Evolutionary conservation across 2,329 filamentous ascomycete species (phyloP).

Genomic region (Endothia cerciana): DNA sequence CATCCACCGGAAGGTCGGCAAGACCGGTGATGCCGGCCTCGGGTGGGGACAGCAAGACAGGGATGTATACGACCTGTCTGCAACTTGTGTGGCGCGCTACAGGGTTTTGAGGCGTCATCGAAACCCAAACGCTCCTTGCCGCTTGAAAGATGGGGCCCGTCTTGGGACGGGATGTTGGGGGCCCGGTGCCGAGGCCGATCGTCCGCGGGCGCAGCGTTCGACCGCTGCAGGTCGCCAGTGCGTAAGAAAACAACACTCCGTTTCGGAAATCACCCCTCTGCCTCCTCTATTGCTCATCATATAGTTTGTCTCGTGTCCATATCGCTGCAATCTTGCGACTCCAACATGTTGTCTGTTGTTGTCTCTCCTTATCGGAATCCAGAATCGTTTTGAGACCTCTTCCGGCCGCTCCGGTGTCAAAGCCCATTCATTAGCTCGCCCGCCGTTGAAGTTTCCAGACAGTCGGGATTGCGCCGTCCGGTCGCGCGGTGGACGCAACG

Average conservation of each 20-base stretch:
- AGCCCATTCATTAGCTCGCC: not conserved
- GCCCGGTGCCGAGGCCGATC: constrained; percentile 1
- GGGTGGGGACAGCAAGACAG: not conserved
- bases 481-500: not conserved
- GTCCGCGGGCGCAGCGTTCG: not conserved
- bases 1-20: not conserved
- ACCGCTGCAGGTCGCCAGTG: not conserved
- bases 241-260: not conserved
- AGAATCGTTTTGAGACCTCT: too few species aligned
- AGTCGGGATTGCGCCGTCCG: not conserved
- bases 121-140: not conserved
- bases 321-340: not conserved
- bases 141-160: not conserved
- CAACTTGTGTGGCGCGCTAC: not conserved
- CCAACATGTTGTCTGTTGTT: not conserved
- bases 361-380: not conserved
- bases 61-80: not conserved
- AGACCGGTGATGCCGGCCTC: not conserved
- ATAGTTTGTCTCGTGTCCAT: not conserved
- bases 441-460: not conserved
- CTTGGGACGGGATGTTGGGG: not conserved
- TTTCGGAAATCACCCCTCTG: not conserved
- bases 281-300: not conserved
- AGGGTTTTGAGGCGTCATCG: constrained; percentile 16
- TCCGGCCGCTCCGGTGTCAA: constrained; percentile 6